Evolutionary conservation across 2,329 filamentous ascomycete genomes (phyloP).

Genomic region (Aureobasidium sp.): DNA sequence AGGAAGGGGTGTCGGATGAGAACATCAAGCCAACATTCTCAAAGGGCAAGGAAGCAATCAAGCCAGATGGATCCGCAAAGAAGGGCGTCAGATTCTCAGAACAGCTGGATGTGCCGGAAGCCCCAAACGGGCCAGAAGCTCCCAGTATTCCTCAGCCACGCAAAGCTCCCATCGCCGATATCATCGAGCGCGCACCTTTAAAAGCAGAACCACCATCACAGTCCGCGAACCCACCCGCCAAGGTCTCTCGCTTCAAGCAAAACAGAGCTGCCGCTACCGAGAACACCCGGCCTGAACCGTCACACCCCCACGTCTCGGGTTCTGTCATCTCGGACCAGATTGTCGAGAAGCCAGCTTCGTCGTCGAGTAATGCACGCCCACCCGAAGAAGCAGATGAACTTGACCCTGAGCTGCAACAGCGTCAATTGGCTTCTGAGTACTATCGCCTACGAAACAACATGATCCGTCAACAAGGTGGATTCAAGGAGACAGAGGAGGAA

Average conservation of each 20-base stretch:
- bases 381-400: conserved; percentile 41
- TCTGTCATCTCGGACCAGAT: conserved; percentile 52
- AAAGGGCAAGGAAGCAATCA: conserved; percentile 10
- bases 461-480: conserved; percentile 77
- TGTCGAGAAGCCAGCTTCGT: conserved; percentile 42
- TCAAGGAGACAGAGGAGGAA: conserved; percentile 58
- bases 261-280: neutral
- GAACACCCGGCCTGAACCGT: neutral
- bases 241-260: conserved; percentile 38
- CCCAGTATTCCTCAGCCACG: neutral
- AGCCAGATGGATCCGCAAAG: conserved; percentile 27
- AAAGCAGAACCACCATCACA: conserved; percentile 8
- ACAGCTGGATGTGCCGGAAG: conserved; percentile 55
- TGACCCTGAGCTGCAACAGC: conserved; percentile 64
- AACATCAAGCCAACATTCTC: conserved; percentile 19
- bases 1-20: conserved; percentile 25
- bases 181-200: conserved; percentile 28
- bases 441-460: conserved; percentile 74
- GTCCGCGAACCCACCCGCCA: conserved; percentile 26
- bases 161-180: conserved; percentile 25
- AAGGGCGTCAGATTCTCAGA: conserved; percentile 80
- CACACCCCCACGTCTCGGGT: neutral
- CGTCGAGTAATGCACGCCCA: conserved; percentile 27
- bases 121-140: conserved; percentile 20
- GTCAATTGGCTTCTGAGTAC: conserved; percentile 76